These are phyloP conservation scores for Neurospora cerealis DNA, from an alignment of 495 filamentous ascomycete genomes.

Conservation along the genomic window DNA sequence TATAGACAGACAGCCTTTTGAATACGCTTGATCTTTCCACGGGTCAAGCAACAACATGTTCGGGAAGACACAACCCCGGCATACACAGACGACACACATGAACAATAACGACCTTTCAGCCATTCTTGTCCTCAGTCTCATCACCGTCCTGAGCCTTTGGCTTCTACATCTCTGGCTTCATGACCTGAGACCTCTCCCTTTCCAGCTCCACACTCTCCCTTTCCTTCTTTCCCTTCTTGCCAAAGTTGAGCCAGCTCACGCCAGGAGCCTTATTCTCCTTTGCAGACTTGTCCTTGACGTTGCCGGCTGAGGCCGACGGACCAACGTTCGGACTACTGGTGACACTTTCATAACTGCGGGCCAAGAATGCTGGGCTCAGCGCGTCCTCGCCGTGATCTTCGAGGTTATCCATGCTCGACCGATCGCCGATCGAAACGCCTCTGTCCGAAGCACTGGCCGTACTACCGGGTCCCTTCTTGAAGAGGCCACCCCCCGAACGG, in stretches of 20 bases:
- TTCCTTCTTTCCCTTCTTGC: conserved; percentile 40
- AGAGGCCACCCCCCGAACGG: conserved; percentile 45
- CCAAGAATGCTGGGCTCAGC: conserved; percentile 12
- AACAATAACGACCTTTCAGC: background rate
- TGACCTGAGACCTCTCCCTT: conserved; percentile 19
- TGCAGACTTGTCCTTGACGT: conserved; percentile 12
- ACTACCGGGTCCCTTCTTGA: conserved; percentile 50
- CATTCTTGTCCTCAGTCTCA: background rate
- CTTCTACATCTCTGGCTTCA: conserved; percentile 11
- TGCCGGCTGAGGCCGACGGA: conserved; percentile 16
- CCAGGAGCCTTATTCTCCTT: conserved; percentile 22
- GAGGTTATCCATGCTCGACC: conserved; percentile 39
- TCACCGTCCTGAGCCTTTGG: conserved; percentile 3
- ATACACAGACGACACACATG: background rate
- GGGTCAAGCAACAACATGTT: background rate
- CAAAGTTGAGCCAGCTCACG: conserved; percentile 35
- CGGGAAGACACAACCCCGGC: background rate
- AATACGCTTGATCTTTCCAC: background rate
- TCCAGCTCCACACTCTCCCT: conserved; percentile 40
- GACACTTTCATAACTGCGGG: conserved; percentile 35
- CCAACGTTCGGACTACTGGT: conserved; percentile 31
- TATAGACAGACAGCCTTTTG: background rate
- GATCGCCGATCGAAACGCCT: conserved; percentile 27
- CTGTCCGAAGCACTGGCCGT: conserved; percentile 36
- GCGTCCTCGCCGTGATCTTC: conserved; percentile 32